These are phyloP conservation scores for Camellia lanceoleosa DNA, from an alignment of 148 eudicot genomes.

Conservation along the genomic window DNA sequence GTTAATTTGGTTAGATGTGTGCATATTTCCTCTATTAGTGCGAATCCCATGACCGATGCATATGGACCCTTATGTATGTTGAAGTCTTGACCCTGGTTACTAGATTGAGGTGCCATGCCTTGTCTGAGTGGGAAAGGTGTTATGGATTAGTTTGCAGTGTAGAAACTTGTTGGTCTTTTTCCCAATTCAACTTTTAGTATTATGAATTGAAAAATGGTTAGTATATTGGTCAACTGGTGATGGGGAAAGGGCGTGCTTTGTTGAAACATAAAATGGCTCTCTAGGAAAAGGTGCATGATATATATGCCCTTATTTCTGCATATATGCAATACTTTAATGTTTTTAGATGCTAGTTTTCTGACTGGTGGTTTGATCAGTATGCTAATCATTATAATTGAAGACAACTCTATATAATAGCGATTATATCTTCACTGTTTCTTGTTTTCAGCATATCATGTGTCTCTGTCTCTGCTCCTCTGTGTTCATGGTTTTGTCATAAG, in stretches of 20 bases:
- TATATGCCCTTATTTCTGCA: neutral
- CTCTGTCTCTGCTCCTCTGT: neutral
- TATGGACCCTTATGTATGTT: neutral
- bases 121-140: neutral
- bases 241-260: neutral
- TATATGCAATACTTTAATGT: neutral
- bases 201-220: neutral
- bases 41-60: neutral
- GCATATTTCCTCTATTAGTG: neutral
- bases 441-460: neutral
- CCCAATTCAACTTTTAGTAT: neutral
- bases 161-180: neutral
- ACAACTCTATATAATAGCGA: neutral
- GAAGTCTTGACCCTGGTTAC: neutral
- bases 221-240: neutral
- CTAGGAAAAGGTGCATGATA: slow-evolving; percentile 1
- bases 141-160: neutral
- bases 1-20: neutral
- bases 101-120: neutral
- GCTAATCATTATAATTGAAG: neutral
- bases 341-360: neutral
- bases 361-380: neutral
- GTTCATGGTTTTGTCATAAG: neutral
- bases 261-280: neutral
- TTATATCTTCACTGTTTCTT: neutral